These are phyloP conservation scores for Trichoderma pleuroti DNA, from an alignment of 2,329 filamentous ascomycete species.

Conservation along the genomic window DNA sequence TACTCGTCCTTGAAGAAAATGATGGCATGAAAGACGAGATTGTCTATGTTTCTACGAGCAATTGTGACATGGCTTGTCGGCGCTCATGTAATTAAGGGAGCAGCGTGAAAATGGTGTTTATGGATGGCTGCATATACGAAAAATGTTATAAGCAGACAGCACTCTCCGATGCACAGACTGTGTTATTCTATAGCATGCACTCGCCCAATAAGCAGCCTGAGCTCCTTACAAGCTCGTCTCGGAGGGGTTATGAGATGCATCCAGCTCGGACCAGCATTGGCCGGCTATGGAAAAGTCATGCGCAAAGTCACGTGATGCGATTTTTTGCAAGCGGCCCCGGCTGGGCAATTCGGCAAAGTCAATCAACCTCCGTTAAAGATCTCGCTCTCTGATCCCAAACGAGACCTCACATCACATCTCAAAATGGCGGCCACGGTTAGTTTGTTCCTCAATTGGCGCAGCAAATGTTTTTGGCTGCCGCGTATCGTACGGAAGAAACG, in stretches of 20 bases:
- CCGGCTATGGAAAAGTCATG: conserved; percentile 8
- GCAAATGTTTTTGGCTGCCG: neutral
- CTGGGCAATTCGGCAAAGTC: conserved; percentile 43
- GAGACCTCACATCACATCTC: conserved; percentile 48
- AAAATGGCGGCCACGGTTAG: conserved; percentile 67
- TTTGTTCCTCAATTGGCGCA: conserved; percentile 35
- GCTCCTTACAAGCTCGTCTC: neutral
- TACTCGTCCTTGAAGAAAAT: conserved; percentile 9
- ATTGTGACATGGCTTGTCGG: neutral
- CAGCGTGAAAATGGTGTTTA: too few relatives aligned
- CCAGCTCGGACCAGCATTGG: neutral
- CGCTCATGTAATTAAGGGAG: neutral
- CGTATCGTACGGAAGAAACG: neutral
- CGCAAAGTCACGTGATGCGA: conserved; percentile 32
- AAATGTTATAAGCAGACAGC: neutral
- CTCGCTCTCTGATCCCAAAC: conserved; percentile 46
- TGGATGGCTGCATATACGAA: neutral
- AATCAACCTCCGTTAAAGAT: conserved; percentile 44
- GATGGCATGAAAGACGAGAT: neutral
- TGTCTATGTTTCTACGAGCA: neutral
- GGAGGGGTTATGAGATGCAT: neutral
- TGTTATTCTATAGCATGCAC: neutral
- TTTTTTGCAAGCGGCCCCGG: conserved; percentile 28
- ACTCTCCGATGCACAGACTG: neutral
- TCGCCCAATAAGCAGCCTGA: neutral